Conservation (phyloP, 495 filamentous ascomycete genomes). For the Penicillium odoratum region DNA sequence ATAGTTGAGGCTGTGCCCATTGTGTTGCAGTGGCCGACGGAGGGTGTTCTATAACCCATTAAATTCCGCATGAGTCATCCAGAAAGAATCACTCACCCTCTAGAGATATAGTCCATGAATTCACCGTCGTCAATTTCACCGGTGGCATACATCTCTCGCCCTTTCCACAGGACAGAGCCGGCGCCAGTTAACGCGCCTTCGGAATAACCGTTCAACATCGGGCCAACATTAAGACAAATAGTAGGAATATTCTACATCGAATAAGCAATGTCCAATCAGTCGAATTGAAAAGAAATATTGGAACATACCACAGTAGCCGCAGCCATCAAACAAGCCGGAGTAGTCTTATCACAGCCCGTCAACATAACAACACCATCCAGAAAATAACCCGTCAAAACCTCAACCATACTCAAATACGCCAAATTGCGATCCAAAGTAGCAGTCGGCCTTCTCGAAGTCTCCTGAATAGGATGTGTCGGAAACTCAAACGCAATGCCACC, state of each 20-base stretch:
- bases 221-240: conserved; percentile 56
- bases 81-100: conserved; percentile 33
- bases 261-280: neutral
- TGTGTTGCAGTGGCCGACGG: conserved; percentile 56
- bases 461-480: conserved; percentile 57
- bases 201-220: conserved; percentile 55
- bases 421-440: conserved; percentile 55
- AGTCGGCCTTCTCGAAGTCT: conserved; percentile 50
- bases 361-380: conserved; percentile 56
- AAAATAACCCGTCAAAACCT: conserved; percentile 52
- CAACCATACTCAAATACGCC: conserved; percentile 52
- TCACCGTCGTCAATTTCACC: conserved; percentile 51
- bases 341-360: conserved; percentile 61
- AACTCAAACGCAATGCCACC: conserved; percentile 58
- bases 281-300: neutral
- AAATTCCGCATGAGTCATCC: conserved; percentile 6
- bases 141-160: conserved; percentile 51
- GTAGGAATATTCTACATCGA: conserved; percentile 50
- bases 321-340: conserved; percentile 57
- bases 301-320: conserved; percentile 52
- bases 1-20: conserved; percentile 61
- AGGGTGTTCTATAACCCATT: conserved; percentile 39
- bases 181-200: conserved; percentile 46
- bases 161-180: conserved; percentile 52
- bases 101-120: conserved; percentile 50